Evolutionary conservation across 106 monocot genomes (phyloP), one percentile per base, ranked within the genome.

Genomic region (Dendrobium catenatum): DNA sequence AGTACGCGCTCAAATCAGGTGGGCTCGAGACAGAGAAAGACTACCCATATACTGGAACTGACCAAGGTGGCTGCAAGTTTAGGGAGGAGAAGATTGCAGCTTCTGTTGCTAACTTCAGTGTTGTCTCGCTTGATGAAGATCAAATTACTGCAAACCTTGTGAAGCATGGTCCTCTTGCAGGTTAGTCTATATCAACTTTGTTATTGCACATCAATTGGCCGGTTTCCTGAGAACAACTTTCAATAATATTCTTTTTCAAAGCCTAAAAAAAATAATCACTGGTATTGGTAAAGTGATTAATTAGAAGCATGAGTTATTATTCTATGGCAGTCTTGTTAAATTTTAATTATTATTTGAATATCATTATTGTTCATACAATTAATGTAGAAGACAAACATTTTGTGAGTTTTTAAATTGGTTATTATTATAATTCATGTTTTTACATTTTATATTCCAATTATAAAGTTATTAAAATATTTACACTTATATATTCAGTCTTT

Each of bases 61-160:
- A 96, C 64, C 78, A 86, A 9, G 43, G 82, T 55, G 79, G 54
- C 4, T 96, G 95, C 88, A 93, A 90, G 82, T 93, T 96, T 81
- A 87, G 91, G 79, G 91, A 93, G 83, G 83, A 83, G 17, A 96
- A 93, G 83, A 90, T 93, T 81, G 91, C 80, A 56, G 89, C 93
- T 44, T 88, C 92, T 24, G 93, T 95, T 48, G 74, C 83, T 27
- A 95, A 95, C 83, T 96, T 85, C 88, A 91, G 88, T 80, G 91
- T 85, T 58, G 89, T 96, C 22, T 88, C 95, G 17, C 66, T 86
- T 68, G 86, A 93, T 83, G 95, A 96, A 78, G 95, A 91, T 85
- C 95, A 96, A 56, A 91, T 96, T 77, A 89, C 91, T 84, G 95
- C 95, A 13, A 96, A 96, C 82, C 95, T 96, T 84, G 89, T 96